Evolutionary conservation across 2,329 filamentous ascomycete species (phyloP).

Genomic region (Onygenales sp.): DNA sequence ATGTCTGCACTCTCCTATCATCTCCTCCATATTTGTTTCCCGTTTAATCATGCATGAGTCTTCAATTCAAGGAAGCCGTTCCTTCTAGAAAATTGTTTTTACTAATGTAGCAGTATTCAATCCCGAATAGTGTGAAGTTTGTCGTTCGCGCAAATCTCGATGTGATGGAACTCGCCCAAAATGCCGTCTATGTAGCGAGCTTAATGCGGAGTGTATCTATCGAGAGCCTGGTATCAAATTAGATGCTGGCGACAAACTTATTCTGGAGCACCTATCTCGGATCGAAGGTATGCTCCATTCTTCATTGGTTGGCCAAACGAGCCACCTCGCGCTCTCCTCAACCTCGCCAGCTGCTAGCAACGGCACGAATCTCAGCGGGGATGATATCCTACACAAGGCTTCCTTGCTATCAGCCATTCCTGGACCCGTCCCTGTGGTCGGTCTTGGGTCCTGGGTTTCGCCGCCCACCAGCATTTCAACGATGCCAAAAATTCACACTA

Average conservation of each 20-base stretch:
- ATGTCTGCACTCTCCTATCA: too few relatives aligned
- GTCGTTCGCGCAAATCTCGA: conserved; percentile 67
- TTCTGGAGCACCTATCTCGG: conserved; percentile 65
- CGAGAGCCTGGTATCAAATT: conserved; percentile 79
- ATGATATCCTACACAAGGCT: conserved; percentile 39
- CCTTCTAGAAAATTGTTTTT: not conserved
- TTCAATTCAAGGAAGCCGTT: not conserved
- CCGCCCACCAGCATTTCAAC: conserved; percentile 62
- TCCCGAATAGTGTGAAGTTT: conserved; percentile 60
- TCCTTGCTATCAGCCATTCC: conserved; percentile 9
- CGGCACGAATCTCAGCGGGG: conserved; percentile 51
- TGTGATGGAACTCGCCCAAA: conserved; percentile 74
- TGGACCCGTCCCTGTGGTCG: conserved; percentile 46
- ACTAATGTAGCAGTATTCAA: not conserved
- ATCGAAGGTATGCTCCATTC: conserved; percentile 74
- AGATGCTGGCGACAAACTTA: conserved; percentile 77
- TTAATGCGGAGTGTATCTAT: conserved; percentile 76
- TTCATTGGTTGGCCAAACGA: conserved; percentile 40
- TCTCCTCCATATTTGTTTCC: too few relatives aligned
- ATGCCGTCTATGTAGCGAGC: conserved; percentile 72
- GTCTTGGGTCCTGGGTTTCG: conserved; percentile 63
- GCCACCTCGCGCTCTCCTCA: conserved; percentile 38
- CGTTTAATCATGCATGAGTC: too few relatives aligned
- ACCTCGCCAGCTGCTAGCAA: conserved; percentile 58
- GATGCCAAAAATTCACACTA: conserved; percentile 78